Base-by-base conservation (phyloP, 2,329 filamentous ascomycete genomes). In the Exophiala oligosperma region DNA sequence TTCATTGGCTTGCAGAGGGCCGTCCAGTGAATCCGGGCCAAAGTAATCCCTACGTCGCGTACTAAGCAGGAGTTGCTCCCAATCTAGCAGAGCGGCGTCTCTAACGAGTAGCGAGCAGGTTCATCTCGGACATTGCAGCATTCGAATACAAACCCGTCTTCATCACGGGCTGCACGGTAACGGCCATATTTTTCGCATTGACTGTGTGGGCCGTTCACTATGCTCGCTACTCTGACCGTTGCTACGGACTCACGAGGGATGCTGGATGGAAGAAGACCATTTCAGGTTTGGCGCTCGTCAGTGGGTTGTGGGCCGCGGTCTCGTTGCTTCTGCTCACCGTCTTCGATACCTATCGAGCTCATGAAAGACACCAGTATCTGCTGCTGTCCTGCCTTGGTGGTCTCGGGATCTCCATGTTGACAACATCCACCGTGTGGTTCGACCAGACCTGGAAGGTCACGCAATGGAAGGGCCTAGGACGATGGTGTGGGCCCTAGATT, bases 11-110 rank as follows among this genome's bases (percentile, higher is more conserved):
- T 21, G 49, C 28, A 7, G 14, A 29, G 29, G 56, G 56, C 26
- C 56, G 49, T 8, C 50, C 56, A 4, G 38, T 17, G 21, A 43
- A 53, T 23, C 50, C 56, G 2, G 26, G 28, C 24, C 56, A 58
- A 32, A 54, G 50, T 24, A 58, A 54, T 43, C 56, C 56, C 4
- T 23, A 49, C 21, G 50, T 58, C 23, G 47, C 53, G 29, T 46
- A 21, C 38, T 8, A 17, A 11, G 37, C 9, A 40, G 17, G 17
- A 17, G 37, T 14, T 17, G 4, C 4, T 17, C 37, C 4, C 3
- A 3, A 40, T 40, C n/a, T 40, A 17, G 17, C 11, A 12, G 17
- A 40, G 11, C 4, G 3, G 37, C 11, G 37, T 40, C 3, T 9
- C 37, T 40, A 17, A 40, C 37, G 11, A 17, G 9, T 40, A 12